Conservation (phyloP, 2,329 filamentous ascomycete species). For the Aaosphaeria arxii region DNA sequence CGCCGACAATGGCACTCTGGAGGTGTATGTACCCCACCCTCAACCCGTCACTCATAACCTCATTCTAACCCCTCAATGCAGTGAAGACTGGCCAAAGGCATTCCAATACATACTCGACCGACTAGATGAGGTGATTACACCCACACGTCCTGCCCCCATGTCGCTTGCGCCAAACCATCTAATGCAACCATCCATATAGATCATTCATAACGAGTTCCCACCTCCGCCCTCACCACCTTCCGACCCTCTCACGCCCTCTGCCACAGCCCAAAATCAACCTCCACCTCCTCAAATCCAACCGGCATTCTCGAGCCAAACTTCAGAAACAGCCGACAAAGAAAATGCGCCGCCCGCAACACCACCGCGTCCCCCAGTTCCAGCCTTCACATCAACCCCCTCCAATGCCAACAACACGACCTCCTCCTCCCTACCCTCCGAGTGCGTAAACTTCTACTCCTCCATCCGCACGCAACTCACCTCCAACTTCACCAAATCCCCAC, state of each 20-base stretch:
- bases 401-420: conserved; percentile 13
- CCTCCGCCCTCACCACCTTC: conserved; percentile 15
- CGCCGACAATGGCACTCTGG: conserved; percentile 57
- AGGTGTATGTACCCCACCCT: conserved; percentile 48
- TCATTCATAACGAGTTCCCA: no score
- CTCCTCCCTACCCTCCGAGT: conserved; percentile 25
- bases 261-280: conserved; percentile 33
- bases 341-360: conserved; percentile 54
- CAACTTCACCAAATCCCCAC: conserved; percentile 72
- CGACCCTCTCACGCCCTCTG: conserved; percentile 42
- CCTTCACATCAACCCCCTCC: conserved; percentile 45
- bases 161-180: conserved; percentile 2
- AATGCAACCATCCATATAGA: background rate
- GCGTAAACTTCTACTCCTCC: conserved; percentile 28
- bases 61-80: conserved; percentile 41
- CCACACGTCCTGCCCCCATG: background rate
- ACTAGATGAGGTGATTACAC: conserved; percentile 59
- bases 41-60: background rate
- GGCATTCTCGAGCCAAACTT: conserved; percentile 35
- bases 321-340: conserved; percentile 66
- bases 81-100: conserved; percentile 67
- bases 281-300: conserved; percentile 10
- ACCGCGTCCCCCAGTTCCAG: conserved; percentile 41
- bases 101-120: conserved; percentile 64
- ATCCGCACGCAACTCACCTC: conserved; percentile 54